phyloP scores from a whole-genome alignment of 2,329 filamentous ascomycete genomes.

The Aspergillus sp. region DNA sequence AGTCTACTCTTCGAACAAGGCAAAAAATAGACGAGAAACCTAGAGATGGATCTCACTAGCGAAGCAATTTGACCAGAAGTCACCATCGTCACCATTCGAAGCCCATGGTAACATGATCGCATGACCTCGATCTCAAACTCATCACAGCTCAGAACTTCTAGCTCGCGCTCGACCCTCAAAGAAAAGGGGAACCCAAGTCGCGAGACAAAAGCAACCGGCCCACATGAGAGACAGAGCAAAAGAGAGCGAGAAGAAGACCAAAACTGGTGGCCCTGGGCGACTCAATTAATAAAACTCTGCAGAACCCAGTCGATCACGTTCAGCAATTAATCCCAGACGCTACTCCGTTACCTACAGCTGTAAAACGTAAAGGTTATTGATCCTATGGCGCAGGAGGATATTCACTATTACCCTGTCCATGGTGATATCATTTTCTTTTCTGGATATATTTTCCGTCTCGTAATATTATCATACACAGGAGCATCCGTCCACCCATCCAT shows the following conservation, averaged over 20 bases:
- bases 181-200: neutral
- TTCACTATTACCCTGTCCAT: too few species aligned
- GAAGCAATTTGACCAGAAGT: too few species aligned
- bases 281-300: neutral
- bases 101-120: neutral
- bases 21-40: too few species aligned
- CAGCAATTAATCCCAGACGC: neutral
- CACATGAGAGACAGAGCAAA: neutral
- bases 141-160: neutral
- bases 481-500: neutral
- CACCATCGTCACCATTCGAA: too few species aligned
- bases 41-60: too few species aligned
- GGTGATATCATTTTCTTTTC: too few species aligned
- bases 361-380: too few species aligned
- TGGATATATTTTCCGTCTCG: too few species aligned
- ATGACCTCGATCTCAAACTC: neutral
- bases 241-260: neutral
- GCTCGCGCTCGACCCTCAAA: neutral
- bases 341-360: too few species aligned
- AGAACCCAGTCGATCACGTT: neutral
- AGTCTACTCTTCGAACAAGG: too few species aligned
- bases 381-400: neutral
- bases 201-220: neutral
- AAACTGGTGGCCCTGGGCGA: too few species aligned
- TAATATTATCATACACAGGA: too few species aligned